A percentile compares a stretch with the other conserved stretches of the same genome.
phyloP scores from a whole-genome alignment of 805 yeast species.

The Wickerhamiella sergipiensis region DNA sequence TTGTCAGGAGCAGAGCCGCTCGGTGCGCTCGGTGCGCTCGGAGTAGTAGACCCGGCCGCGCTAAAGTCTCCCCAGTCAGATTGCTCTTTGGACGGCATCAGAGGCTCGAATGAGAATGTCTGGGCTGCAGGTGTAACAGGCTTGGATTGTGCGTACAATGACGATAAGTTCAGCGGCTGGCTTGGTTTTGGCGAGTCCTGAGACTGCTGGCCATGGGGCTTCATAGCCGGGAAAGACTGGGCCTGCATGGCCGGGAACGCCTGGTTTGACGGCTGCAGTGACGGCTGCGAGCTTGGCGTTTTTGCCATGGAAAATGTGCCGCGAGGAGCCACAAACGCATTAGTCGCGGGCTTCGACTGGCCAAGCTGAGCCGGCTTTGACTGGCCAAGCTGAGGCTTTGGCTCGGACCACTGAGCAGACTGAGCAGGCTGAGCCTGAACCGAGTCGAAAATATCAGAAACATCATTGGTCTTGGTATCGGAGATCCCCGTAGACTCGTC shows the following conservation, averaged over 20 bases:
- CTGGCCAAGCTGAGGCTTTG: too few relatives aligned
- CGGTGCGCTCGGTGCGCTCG: too few relatives aligned
- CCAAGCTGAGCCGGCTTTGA: not conserved
- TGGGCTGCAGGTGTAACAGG: not conserved
- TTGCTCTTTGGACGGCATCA: not conserved
- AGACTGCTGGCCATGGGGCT: too few relatives aligned
- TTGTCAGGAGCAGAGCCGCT: too few relatives aligned
- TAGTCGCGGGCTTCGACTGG: not conserved
- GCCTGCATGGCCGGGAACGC: not conserved
- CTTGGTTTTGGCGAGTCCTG: not conserved
- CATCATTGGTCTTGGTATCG: not conserved
- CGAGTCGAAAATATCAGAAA: not conserved
- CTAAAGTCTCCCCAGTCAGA: not conserved
- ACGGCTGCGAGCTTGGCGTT: too few relatives aligned
- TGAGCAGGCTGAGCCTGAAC: not conserved
- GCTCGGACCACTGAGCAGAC: too few relatives aligned
- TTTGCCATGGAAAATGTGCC: not conserved
- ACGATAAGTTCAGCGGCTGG: not conserved
- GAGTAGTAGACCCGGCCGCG: not conserved
- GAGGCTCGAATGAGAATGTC: not conserved
- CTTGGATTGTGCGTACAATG: not conserved
- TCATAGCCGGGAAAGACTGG: not conserved
- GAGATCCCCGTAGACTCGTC: constrained; percentile 2
- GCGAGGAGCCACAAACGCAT: not conserved
- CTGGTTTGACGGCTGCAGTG: not conserved